These are phyloP conservation scores for Ascochyta viciae-villosae DNA, from an alignment of 2,329 filamentous ascomycete genomes.

Conservation along the genomic window DNA sequence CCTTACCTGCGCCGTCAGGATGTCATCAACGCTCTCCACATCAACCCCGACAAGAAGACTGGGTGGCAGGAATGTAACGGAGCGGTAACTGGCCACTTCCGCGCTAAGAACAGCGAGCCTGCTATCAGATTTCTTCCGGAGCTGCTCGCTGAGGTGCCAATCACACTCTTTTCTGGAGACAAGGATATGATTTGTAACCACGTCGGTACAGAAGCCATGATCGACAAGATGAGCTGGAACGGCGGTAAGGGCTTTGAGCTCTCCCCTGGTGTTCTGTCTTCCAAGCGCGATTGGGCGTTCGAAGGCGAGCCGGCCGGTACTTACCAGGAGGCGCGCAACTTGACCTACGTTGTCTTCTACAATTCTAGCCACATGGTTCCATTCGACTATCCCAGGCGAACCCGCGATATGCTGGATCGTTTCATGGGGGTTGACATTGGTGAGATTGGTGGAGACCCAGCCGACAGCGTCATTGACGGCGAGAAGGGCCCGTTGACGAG, in stretches of 20 bases:
- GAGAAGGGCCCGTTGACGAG: constrained; percentile 81
- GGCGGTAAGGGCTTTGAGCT: constrained; percentile 90
- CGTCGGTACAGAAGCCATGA: constrained; percentile 88
- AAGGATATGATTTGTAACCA: constrained; percentile 98
- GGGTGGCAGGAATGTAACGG: constrained; percentile 94
- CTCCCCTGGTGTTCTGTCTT: constrained; percentile 85
- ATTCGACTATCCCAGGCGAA: constrained; percentile 86
- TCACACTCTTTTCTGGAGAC: constrained; percentile 90
- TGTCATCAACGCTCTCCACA: constrained; percentile 79
- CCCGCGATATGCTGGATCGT: constrained; percentile 94
- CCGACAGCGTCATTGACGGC: constrained; percentile 82
- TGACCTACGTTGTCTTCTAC: constrained; percentile 95
- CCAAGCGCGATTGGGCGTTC: constrained; percentile 92
- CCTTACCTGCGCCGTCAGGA: constrained; percentile 86
- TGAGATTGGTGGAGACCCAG: constrained; percentile 80
- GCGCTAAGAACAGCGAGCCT: constrained; percentile 72
- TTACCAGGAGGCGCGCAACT: constrained; percentile 92
- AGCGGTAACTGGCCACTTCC: constrained; percentile 76
- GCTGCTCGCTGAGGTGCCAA: constrained; percentile 76
- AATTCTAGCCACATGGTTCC: constrained; percentile 99
- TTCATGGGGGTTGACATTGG: constrained; percentile 94
- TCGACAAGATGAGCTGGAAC: constrained; percentile 90
- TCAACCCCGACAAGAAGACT: constrained; percentile 79
- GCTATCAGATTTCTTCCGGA: constrained; percentile 77
- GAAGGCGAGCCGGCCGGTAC: constrained; percentile 87